Percentiles rank a stretch among this genome's conserved stretches.
Conservation (phyloP, 192 early-diverging fungal genomes). For the Chytriomyces sp. region DNA sequence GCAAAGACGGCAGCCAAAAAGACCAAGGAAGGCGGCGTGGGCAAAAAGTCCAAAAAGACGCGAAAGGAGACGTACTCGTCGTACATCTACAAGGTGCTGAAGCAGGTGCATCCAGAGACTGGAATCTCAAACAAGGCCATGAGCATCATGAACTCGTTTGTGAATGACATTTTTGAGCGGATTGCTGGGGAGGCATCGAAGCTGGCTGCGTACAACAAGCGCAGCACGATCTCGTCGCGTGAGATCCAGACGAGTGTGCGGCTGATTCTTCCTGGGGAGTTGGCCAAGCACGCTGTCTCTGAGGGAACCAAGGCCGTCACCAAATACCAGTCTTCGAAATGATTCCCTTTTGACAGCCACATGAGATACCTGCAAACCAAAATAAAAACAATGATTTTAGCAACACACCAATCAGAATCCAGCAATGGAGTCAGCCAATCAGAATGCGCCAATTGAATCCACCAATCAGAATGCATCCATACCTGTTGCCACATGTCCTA, state of each 20-base stretch:
- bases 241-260: conserved; percentile 88
- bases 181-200: conserved; percentile 48
- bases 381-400: too few relatives aligned
- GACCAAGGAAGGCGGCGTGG: conserved; percentile 57
- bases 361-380: background rate
- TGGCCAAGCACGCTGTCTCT: conserved; percentile 95
- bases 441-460: too few relatives aligned
- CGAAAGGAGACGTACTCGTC: conserved; percentile 92
- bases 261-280: conserved; percentile 86
- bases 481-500: too few relatives aligned
- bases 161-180: conserved; percentile 24
- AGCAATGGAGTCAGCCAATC: too few relatives aligned
- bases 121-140: conserved; percentile 87
- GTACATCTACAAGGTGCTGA: conserved; percentile 88
- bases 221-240: conserved; percentile 91
- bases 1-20: conserved; percentile 77
- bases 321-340: conserved; percentile 31
- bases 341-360: background rate
- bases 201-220: conserved; percentile 91
- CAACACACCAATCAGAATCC: too few relatives aligned
- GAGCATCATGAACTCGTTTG: conserved; percentile 95
- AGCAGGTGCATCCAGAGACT: conserved; percentile 27
- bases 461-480: too few relatives aligned
- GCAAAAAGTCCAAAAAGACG: conserved; percentile 58
- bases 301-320: conserved; percentile 98